These are phyloP conservation scores for Zelopaecilomyces penicillatus DNA, from an alignment of 2,329 filamentous ascomycete species.

Conservation along the genomic window DNA sequence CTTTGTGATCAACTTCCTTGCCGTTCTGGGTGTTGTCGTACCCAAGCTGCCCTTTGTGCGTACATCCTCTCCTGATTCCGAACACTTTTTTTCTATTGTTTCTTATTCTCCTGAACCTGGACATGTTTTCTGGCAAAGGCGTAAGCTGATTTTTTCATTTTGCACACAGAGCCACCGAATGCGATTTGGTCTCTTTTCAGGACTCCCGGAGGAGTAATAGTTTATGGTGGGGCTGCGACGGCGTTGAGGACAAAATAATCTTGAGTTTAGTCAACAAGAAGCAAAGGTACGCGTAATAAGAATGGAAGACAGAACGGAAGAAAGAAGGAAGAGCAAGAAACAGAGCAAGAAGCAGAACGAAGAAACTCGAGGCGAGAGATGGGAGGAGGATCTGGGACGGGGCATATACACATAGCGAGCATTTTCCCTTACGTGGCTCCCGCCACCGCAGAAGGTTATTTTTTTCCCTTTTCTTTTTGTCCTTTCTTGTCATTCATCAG, in stretches of 20 bases:
- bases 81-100: not conserved
- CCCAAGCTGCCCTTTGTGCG: slow-evolving; percentile 92
- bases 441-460: slow-evolving; percentile 15
- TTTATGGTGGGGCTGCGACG: slow-evolving; percentile 5
- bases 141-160: slow-evolving; percentile 16
- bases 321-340: slow-evolving; percentile 1
- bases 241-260: slow-evolving; percentile 6
- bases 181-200: slow-evolving; percentile 67
- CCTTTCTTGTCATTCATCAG: slow-evolving; percentile 7
- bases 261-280: slow-evolving; percentile 8
- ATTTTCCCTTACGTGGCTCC: slow-evolving; percentile 24
- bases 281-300: not conserved
- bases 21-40: slow-evolving; percentile 85
- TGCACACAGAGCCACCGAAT: slow-evolving; percentile 61
- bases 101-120: not conserved
- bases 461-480: not conserved
- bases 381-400: slow-evolving; percentile 7
- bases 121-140: not conserved
- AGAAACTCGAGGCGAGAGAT: not conserved
- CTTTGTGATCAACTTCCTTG: slow-evolving; percentile 94
- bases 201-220: slow-evolving; percentile 50
- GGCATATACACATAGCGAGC: slow-evolving; percentile 25
- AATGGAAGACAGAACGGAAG: not conserved
- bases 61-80: slow-evolving; percentile 17
- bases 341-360: slow-evolving; percentile 3